Base-by-base conservation (phyloP, 2,329 filamentous ascomycete species). In the Colletotrichum sp. region DNA sequence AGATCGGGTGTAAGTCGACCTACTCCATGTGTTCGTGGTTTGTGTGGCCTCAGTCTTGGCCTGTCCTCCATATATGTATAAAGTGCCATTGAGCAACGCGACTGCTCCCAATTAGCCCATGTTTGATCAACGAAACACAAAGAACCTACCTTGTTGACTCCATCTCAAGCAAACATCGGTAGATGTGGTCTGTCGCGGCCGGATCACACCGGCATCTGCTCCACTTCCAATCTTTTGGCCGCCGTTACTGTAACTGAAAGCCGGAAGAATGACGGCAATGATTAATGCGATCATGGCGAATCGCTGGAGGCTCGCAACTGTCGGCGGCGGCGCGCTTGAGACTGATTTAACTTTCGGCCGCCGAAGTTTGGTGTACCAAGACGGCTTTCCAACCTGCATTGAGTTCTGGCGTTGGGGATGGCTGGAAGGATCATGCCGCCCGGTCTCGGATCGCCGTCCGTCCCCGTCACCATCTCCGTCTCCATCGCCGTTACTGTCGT, bases 21-120 rank as follows among this genome's bases (percentile, higher is more conserved):
- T 88, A 93, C 92, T 95, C 94, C 94, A 96, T 2, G 91, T 93
- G 80, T 95, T 86, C 8, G 86, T 84, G 2, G 85, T 88, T 80
- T 96, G 94, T 44, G 89, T 88, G 16, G 88, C 83, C 18, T 88
- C 83, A 2, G 87, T 90, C 66, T 89, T 93, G 16, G 91, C 89
- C 78, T 93, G 89, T 30, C 94, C 95, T 44, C 94, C 94, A 79
- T 95, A 96, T 71, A 95, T 90, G 81, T 95, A 96, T 5, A 96
- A 81, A 0, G 93, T 96, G 16, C 94, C 94, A 78, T 95, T 95
- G 18, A 96, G 88, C 44, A 94, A 82, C 5, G 94, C 92, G 76
- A 88, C 91, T 91, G 77, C 28, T n/a, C 5, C 28, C 10, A 21
- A 10, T 66, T 78, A 78, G 59, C 10, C 32, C n/a, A 30, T 0